Evolutionary conservation across 192 early-diverging fungal species (phyloP).

Genomic region (Ambispora gerdemannii): DNA sequence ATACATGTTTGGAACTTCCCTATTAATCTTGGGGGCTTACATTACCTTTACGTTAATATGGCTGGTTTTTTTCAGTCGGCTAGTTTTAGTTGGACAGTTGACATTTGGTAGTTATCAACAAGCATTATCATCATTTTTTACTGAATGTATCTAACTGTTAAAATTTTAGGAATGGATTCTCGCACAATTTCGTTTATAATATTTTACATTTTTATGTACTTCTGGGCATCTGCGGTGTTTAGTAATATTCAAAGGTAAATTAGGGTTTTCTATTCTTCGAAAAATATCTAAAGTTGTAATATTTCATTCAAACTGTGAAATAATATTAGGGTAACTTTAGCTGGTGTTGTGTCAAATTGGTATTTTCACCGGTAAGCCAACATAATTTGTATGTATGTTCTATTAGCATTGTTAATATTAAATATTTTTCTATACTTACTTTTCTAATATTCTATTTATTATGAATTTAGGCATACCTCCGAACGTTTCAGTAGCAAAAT

Average conservation of each 20-base stretch:
- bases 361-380: slow-evolving; percentile 63
- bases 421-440: no score
- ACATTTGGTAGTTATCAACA: no score
- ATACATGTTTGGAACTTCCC: slow-evolving; percentile 61
- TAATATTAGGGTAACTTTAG: slow-evolving; percentile 55
- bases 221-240: slow-evolving; percentile 73
- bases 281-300: no score
- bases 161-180: slow-evolving; percentile 34
- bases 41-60: slow-evolving; percentile 61
- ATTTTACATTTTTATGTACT: slow-evolving; percentile 67
- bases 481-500: no score
- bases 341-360: slow-evolving; percentile 75
- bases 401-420: no score
- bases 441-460: no score
- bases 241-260: slow-evolving; percentile 64
- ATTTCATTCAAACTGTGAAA: no score
- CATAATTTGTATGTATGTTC: no score
- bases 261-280: no score
- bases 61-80: slow-evolving; percentile 61
- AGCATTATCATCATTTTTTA: no score
- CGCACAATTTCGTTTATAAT: slow-evolving; percentile 48
- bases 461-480: no score
- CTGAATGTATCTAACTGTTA: slow-evolving; percentile 4
- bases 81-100: slow-evolving; percentile 59
- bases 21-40: slow-evolving; percentile 54